Base-by-base conservation (phyloP, 2,329 filamentous ascomycete genomes). In the Fusarium mexicanum region DNA sequence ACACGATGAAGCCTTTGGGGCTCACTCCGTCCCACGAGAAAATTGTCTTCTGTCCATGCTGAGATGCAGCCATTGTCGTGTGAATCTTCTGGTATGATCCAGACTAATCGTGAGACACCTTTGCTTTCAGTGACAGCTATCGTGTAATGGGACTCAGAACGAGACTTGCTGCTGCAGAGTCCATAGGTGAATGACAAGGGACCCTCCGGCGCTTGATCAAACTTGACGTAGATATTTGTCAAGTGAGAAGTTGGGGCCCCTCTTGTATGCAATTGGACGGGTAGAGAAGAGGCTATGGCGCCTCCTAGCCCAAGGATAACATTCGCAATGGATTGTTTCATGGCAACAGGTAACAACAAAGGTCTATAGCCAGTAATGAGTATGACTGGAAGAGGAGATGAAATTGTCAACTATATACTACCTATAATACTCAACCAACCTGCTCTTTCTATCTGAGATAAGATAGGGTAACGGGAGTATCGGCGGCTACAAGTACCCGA, bases 141-240 rank as follows among this genome's bases (percentile, higher is more conserved):
- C 2, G 66, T 69, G n/a, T 69, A 9, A 10, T 69, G 48, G 11
- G 64, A 29, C 8, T 69, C 66, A 10, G 37, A 17, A 0, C 8
- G 13, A 2, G 64, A 69, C 3, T 40, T 3, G 38, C 48, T 44
- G 1, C 14, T 29, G 1, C 66, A 69, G 22, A 35, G n/a, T 0
- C 66, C 64, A 16, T 69, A 69, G 0, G 66, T 69, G 17, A 69
- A 69, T 4, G 41, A 43, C 8, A 69, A 37, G 1, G 48, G 14
- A 24, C 38, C 41, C 8, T 29, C 6, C 0, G 24, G 13, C 5
- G 4, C n/a, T 16, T 43, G 7, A 6, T 43, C 44, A 13, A 69
- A 69, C 0, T 22, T 50, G 8, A 69, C 41, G 16, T 69, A 31
- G 6, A 69, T 31, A 17, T 69, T 69, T 1, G 48, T 59, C 26